phyloP scores from a whole-genome alignment of 2,329 filamentous ascomycete species.

The Lachnellula suecica region DNA sequence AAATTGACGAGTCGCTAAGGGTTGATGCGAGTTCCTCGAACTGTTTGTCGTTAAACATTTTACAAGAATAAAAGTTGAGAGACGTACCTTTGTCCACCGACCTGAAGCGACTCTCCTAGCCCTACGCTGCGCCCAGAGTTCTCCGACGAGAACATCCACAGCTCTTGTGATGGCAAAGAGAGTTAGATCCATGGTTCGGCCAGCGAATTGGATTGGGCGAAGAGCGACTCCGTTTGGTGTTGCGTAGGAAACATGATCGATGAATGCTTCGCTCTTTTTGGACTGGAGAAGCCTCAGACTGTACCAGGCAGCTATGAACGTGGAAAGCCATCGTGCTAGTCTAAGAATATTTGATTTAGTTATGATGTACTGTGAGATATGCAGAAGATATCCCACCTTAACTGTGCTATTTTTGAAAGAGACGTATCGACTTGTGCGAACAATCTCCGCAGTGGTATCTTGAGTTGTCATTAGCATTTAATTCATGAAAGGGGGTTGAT shows the following conservation, averaged over 20 bases:
- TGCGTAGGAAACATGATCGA: slow-evolving; percentile 37
- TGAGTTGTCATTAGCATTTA: slow-evolving; percentile 1
- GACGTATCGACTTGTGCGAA: slow-evolving; percentile 26
- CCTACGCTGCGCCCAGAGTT: slow-evolving; percentile 58
- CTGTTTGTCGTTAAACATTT: slow-evolving; percentile 26
- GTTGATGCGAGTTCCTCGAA: slow-evolving; percentile 36
- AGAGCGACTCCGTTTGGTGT: slow-evolving; percentile 23
- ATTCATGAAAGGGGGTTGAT: not conserved
- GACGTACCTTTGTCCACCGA: slow-evolving; percentile 47
- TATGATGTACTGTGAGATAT: not conserved
- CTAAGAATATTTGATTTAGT: slow-evolving; percentile 34
- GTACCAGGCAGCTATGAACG: slow-evolving; percentile 58
- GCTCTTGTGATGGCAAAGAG: slow-evolving; percentile 75
- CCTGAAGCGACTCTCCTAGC: slow-evolving; percentile 42
- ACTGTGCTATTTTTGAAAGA: slow-evolving; percentile 29
- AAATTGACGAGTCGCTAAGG: slow-evolving; percentile 66
- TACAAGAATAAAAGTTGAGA: not conserved
- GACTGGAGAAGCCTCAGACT: slow-evolving; percentile 58
- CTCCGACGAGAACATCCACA: slow-evolving; percentile 67
- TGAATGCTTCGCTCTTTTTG: slow-evolving; percentile 44
- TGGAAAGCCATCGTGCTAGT: slow-evolving; percentile 54
- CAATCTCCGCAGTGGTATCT: slow-evolving; percentile 35
- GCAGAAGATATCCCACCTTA: slow-evolving; percentile 16
- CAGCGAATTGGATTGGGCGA: slow-evolving; percentile 47
- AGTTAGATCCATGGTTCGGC: slow-evolving; percentile 78